Conservation (phyloP, 2,329 filamentous ascomycete species). For the Sarocladiaceae sp. region DNA sequence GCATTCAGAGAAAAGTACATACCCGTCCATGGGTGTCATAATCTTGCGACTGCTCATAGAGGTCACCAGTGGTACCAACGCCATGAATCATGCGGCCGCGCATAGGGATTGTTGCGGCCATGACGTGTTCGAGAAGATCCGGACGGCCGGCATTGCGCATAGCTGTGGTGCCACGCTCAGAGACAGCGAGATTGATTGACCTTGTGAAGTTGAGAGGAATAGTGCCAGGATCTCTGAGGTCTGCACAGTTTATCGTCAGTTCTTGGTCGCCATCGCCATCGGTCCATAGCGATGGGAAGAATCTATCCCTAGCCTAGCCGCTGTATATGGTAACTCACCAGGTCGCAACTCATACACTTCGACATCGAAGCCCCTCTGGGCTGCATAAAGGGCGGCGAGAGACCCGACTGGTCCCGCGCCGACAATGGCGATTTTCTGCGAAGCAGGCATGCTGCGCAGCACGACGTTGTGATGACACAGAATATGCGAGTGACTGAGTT, state of each 20-base stretch:
- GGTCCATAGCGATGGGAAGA: too few relatives aligned
- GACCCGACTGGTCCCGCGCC: constrained; percentile 93
- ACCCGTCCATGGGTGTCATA: constrained; percentile 89
- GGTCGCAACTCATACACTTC: constrained; percentile 90
- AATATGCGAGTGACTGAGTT: too few relatives aligned
- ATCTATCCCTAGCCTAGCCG: too few relatives aligned
- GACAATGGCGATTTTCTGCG: constrained; percentile 74
- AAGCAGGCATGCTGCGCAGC: constrained; percentile 4
- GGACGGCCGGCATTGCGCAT: constrained; percentile 66
- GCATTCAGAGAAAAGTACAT: constrained; percentile 23
- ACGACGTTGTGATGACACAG: background rate
- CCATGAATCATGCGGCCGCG: constrained; percentile 95
- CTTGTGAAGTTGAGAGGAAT: constrained; percentile 91
- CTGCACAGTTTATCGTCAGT: constrained; percentile 40
- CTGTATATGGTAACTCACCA: constrained; percentile 53
- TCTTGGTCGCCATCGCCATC: background rate
- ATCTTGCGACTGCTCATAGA: constrained; percentile 79
- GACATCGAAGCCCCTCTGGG: constrained; percentile 80
- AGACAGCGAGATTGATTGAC: constrained; percentile 96
- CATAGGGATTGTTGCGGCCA: constrained; percentile 85
- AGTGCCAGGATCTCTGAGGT: constrained; percentile 79
- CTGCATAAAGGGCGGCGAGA: constrained; percentile 87
- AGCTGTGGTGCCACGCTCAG: constrained; percentile 88
- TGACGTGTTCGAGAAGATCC: constrained; percentile 67
- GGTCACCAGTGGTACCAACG: constrained; percentile 53